A percentile compares a stretch with the other conserved stretches of the same genome.
Conservation (phyloP, 192 early-diverging fungal genomes). For the Entophlyctis luteolus region DNA sequence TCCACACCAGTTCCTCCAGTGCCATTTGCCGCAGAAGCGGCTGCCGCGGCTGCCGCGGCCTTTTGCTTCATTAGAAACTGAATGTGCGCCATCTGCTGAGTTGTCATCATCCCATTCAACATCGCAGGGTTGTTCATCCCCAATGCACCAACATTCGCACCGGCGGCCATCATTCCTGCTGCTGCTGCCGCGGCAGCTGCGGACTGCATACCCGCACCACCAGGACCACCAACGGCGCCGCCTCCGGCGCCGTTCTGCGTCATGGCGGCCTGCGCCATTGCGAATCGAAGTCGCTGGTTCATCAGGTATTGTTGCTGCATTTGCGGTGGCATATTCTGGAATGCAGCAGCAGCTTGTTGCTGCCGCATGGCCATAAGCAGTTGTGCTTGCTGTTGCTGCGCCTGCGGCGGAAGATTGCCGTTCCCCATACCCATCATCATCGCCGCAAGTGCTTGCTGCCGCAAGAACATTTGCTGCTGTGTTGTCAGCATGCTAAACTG, state of each 20-base stretch:
- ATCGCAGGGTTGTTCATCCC: not conserved
- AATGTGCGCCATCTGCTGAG: not conserved
- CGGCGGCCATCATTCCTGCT: not conserved
- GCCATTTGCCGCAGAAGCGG: not conserved
- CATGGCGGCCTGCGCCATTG: not conserved
- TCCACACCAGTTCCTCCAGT: too few species aligned
- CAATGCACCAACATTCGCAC: not conserved
- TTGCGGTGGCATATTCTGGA: not conserved
- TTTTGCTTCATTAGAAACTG: not conserved
- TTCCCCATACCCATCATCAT: not conserved
- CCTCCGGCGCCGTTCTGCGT: not conserved
- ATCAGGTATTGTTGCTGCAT: constrained; percentile 15
- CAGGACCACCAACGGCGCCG: not conserved
- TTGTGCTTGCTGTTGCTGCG: not conserved
- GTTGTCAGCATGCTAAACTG: not conserved
- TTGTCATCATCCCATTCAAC: not conserved
- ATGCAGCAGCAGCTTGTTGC: not conserved
- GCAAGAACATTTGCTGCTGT: not conserved
- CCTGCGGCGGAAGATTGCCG: not conserved
- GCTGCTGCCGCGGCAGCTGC: not conserved
- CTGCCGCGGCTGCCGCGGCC: not conserved
- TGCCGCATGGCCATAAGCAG: not conserved
- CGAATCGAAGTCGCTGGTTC: constrained; percentile 2
- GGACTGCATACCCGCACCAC: not conserved
- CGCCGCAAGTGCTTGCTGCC: not conserved